A percentile compares a stretch with the other conserved stretches of the same genome.
Conservation (phyloP, 1,139 yeast species). For the Meyerozyma smithsonii region DNA sequence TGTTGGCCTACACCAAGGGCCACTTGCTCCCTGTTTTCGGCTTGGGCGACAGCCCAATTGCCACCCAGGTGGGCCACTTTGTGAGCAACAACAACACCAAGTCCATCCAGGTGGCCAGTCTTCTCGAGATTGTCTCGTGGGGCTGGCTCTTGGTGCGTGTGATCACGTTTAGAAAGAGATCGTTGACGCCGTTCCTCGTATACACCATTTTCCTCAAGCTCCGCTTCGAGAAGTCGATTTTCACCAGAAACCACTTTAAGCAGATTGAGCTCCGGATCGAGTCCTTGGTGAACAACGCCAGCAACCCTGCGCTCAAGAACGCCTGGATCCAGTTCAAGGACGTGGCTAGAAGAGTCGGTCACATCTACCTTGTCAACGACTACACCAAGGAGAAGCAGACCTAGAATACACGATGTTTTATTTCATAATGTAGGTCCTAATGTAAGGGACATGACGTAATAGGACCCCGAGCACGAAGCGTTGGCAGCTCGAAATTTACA, state of each 20-base stretch:
- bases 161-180: constrained; percentile 57
- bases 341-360: constrained; percentile 32
- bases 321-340: constrained; percentile 59
- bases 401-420: constrained; percentile 3
- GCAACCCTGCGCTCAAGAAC: constrained; percentile 34
- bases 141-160: constrained; percentile 49
- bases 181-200: constrained; percentile 54
- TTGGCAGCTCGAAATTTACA: too few relatives aligned
- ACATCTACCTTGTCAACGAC: constrained; percentile 31
- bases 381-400: constrained; percentile 23
- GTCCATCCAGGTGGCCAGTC: constrained; percentile 69
- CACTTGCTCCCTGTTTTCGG: constrained; percentile 65
- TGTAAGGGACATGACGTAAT: too few relatives aligned
- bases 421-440: too few relatives aligned
- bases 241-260: constrained; percentile 69
- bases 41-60: constrained; percentile 36
- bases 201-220: constrained; percentile 69
- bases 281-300: constrained; percentile 44
- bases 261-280: constrained; percentile 70
- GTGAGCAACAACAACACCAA: constrained; percentile 61
- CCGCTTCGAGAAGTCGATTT: constrained; percentile 72
- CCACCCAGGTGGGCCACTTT: constrained; percentile 46
- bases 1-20: constrained; percentile 59
- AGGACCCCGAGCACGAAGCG: too few relatives aligned
- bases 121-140: constrained; percentile 59